phyloP scores from a whole-genome alignment of 257 asterid species.

The Nicotiana obtusifolia region DNA sequence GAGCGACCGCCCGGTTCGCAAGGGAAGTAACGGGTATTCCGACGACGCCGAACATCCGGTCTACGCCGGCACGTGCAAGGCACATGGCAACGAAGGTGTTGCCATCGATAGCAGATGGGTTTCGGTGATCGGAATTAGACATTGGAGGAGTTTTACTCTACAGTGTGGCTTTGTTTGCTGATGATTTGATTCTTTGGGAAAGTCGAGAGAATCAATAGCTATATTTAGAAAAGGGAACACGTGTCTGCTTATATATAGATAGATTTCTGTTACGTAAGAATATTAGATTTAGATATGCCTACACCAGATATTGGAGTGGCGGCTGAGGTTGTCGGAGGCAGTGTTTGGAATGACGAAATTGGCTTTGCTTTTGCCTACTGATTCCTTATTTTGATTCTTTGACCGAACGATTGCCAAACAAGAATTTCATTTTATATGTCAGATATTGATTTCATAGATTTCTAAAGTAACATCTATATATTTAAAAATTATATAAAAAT shows the following conservation, averaged over 20 bases:
- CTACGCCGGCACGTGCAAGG: constrained; percentile 61
- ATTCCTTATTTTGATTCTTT: not conserved
- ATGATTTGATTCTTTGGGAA: not conserved
- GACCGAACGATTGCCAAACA: not conserved
- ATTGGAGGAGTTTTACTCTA: constrained; percentile 5
- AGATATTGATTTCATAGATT: too few relatives aligned
- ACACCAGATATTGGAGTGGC: not conserved
- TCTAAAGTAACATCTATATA: too few relatives aligned
- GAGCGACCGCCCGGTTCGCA: constrained; percentile 67
- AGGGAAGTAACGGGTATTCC: constrained; percentile 87
- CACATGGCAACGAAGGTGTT: constrained; percentile 68
- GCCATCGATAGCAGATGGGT: constrained; percentile 40
- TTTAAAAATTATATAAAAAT: too few relatives aligned
- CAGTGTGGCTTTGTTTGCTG: not conserved
- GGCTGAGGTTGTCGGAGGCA: not conserved
- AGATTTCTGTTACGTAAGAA: not conserved
- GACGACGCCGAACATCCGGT: constrained; percentile 79
- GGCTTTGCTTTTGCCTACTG: not conserved
- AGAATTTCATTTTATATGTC: too few relatives aligned
- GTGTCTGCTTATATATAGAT: not conserved
- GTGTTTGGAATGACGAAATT: not conserved
- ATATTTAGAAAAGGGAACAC: not conserved
- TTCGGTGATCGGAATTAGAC: constrained; percentile 34
- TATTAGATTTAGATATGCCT: not conserved
- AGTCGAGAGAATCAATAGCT: not conserved